phyloP scores from a whole-genome alignment of 1,284 basidiomycete genomes.

The Ustilago loliicola region DNA sequence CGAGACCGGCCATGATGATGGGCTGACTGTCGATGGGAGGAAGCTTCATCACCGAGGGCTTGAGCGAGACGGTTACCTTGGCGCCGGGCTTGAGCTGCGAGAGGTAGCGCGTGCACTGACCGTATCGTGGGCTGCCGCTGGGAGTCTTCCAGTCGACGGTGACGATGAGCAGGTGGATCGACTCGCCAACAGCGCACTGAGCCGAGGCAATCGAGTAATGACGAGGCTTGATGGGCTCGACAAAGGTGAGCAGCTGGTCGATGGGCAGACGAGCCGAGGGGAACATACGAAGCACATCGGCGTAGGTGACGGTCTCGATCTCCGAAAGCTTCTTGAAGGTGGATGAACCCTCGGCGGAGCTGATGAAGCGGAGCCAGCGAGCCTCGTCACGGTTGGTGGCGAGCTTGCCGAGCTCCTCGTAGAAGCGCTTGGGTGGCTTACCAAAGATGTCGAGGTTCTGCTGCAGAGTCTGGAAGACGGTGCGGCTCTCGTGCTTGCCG shows the following conservation, averaged over 20 bases:
- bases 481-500: conserved; percentile 78
- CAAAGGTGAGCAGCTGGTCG: conserved; percentile 90
- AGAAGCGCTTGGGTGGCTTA: conserved; percentile 95
- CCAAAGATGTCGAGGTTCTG: conserved; percentile 98
- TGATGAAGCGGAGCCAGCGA: conserved; percentile 90
- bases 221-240: conserved; percentile 82
- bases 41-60: conserved; percentile 99
- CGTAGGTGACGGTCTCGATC: conserved; percentile 94
- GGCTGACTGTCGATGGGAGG: conserved; percentile 88
- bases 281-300: conserved; percentile 86
- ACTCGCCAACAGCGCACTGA: conserved; percentile 92
- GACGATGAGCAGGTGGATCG: conserved; percentile 93
- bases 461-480: conserved; percentile 94
- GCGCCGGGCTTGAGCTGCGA: conserved; percentile 85
- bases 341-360: conserved; percentile 87
- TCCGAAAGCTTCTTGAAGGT: conserved; percentile 96
- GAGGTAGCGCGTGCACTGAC: conserved; percentile 97
- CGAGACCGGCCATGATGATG: conserved; percentile 97
- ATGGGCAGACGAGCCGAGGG: conserved; percentile 80
- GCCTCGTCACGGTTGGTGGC: conserved; percentile 82
- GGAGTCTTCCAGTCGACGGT: conserved; percentile 94
- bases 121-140: conserved; percentile 83
- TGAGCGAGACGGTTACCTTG: conserved; percentile 96
- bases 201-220: conserved; percentile 98
- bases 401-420: conserved; percentile 84